Conservation (phyloP, 2,329 filamentous ascomycete genomes). For the Cytospora paraplurivora region DNA sequence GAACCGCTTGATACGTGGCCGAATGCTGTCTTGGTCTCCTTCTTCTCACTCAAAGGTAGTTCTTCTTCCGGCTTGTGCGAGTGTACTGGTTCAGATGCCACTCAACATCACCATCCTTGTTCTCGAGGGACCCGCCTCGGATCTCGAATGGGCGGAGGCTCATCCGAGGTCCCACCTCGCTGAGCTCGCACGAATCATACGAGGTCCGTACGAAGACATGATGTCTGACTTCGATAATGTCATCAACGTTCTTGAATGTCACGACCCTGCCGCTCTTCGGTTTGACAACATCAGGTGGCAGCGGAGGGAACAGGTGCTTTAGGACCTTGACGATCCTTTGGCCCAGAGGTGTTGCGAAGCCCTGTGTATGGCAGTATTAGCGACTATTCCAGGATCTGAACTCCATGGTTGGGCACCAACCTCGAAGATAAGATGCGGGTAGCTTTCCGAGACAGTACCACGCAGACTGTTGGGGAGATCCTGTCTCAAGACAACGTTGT, state of each 20-base stretch:
- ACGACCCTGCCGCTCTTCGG: constrained; percentile 87
- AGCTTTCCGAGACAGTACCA: constrained; percentile 74
- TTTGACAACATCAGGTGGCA: constrained; percentile 71
- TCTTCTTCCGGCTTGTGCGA: constrained; percentile 90
- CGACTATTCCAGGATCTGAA: background rate
- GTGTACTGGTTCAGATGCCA: constrained; percentile 98
- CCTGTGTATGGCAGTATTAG: constrained; percentile 39
- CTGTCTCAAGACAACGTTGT: constrained; percentile 89
- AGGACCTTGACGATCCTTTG: constrained; percentile 84
- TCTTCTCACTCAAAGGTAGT: constrained; percentile 69
- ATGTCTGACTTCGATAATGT: constrained; percentile 89
- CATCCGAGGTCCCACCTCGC: constrained; percentile 91
- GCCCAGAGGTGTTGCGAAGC: constrained; percentile 81
- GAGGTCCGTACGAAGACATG: constrained; percentile 90
- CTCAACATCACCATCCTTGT: constrained; percentile 92
- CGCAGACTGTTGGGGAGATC: constrained; percentile 88
- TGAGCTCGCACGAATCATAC: constrained; percentile 84
- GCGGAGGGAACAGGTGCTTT: constrained; percentile 91
- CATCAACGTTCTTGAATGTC: constrained; percentile 92
- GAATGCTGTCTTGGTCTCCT: background rate
- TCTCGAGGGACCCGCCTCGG: constrained; percentile 85
- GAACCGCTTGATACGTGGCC: background rate
- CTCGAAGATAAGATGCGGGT: constrained; percentile 94
- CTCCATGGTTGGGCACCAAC: constrained; percentile 1
- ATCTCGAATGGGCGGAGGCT: constrained; percentile 98